Evolutionary conservation across 2,329 filamentous ascomycete species (phyloP).

Genomic region (Scytalidium sp.): DNA sequence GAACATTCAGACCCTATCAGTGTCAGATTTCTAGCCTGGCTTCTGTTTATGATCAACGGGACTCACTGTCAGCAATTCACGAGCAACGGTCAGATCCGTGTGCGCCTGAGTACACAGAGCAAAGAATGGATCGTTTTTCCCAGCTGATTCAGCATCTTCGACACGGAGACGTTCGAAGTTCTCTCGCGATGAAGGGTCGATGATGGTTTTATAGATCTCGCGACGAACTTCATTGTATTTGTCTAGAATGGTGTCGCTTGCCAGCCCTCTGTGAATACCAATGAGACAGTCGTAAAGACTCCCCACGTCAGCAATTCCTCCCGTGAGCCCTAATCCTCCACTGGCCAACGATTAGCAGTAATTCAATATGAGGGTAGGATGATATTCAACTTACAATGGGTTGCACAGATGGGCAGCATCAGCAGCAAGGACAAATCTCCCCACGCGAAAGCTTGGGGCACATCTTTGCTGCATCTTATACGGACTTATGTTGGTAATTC

Average conservation of each 20-base stretch:
- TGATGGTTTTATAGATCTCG: constrained; percentile 31
- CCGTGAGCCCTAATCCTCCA: constrained; percentile 62
- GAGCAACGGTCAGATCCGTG: no score
- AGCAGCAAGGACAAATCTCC: constrained; percentile 39
- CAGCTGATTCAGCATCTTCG: no score
- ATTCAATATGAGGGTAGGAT: not conserved
- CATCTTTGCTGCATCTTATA: constrained; percentile 45
- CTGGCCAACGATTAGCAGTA: not conserved
- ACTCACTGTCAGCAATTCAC: no score
- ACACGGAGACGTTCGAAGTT: constrained; percentile 34
- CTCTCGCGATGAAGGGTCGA: constrained; percentile 35
- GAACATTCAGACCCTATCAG: no score
- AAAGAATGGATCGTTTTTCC: no score
- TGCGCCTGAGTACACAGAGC: no score
- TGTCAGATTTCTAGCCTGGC: no score
- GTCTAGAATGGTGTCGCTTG: constrained; percentile 33
- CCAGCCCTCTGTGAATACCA: constrained; percentile 31
- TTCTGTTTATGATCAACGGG: no score
- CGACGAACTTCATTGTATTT: constrained; percentile 34
- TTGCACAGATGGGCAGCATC: constrained; percentile 46
- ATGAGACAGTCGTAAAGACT: constrained; percentile 56
- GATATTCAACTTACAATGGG: no score
- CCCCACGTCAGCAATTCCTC: constrained; percentile 60
- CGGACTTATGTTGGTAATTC: constrained; percentile 46
- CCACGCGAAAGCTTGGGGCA: constrained; percentile 39